A percentile compares a stretch with the other conserved stretches of the same genome.
phyloP scores from a whole-genome alignment of 2,329 filamentous ascomycete genomes.

The Pochonia chlamydosporia region DNA sequence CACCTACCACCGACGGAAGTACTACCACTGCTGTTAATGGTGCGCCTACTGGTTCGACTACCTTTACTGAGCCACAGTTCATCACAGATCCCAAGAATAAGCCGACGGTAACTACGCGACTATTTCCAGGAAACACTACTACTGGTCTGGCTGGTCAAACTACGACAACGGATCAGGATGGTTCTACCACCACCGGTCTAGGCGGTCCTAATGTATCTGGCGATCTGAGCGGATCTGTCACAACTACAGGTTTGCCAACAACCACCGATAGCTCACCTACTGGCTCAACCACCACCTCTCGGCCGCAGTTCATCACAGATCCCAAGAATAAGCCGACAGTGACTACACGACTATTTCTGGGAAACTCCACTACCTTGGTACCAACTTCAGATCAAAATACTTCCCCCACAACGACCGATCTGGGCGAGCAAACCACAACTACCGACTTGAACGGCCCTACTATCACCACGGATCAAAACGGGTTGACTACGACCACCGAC shows the following conservation, averaged over 20 bases:
- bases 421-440: no score
- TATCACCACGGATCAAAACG: no score
- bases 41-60: background rate
- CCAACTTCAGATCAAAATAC: no score
- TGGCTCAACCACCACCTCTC: background rate
- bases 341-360: no score
- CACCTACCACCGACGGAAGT: background rate
- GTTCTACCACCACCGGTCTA: background rate
- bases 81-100: background rate
- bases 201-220: background rate
- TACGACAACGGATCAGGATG: background rate
- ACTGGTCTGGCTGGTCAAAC: no score
- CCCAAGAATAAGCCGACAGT: no score
- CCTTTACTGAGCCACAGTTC: background rate
- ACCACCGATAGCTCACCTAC: background rate
- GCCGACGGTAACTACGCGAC: background rate
- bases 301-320: background rate
- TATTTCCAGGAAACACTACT: background rate
- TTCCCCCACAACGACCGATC: no score
- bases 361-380: no score
- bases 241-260: slow-evolving; percentile 5
- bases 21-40: background rate
- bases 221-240: background rate
- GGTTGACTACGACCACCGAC: no score
- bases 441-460: no score